phyloP scores from a whole-genome alignment of 164 flowering plant genomes.

The Litsea cubeba region DNA sequence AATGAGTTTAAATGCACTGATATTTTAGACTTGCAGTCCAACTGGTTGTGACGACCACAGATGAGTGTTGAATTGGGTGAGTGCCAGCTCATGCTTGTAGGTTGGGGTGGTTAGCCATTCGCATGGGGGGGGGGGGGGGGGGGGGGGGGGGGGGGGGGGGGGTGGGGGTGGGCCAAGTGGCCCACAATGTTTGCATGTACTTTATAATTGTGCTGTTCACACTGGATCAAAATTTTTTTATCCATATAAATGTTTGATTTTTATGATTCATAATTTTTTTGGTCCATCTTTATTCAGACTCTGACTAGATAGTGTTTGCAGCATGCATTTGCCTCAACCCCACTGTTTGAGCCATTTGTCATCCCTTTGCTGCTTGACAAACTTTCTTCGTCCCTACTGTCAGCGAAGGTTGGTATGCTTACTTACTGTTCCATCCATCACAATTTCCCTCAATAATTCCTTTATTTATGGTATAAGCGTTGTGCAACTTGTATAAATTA shows the following conservation, averaged over 20 bases:
- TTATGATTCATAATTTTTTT: background rate
- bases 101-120: too few relatives aligned
- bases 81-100: too few relatives aligned
- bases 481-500: background rate
- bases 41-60: too few relatives aligned
- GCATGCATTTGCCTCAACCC: constrained; percentile 76
- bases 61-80: too few relatives aligned
- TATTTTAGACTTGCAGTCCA: too few relatives aligned
- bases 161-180: too few relatives aligned
- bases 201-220: too few relatives aligned
- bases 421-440: background rate
- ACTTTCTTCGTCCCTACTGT: constrained; percentile 70
- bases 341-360: constrained; percentile 78
- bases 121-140: background rate
- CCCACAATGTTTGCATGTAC: too few relatives aligned
- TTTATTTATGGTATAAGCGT: background rate
- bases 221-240: too few relatives aligned
- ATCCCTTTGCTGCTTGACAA: constrained; percentile 91
- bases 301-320: constrained; percentile 26
- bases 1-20: too few relatives aligned
- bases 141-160: fast-evolving
- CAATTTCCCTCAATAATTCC: background rate
- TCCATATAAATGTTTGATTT: background rate
- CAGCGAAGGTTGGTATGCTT: constrained; percentile 64
- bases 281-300: background rate